Percentiles rank a stretch among this genome's conserved stretches.
Evolutionary conservation across 108 stramenopile genomes (phyloP).

Genomic region (Nitzschia inconspicua): DNA sequence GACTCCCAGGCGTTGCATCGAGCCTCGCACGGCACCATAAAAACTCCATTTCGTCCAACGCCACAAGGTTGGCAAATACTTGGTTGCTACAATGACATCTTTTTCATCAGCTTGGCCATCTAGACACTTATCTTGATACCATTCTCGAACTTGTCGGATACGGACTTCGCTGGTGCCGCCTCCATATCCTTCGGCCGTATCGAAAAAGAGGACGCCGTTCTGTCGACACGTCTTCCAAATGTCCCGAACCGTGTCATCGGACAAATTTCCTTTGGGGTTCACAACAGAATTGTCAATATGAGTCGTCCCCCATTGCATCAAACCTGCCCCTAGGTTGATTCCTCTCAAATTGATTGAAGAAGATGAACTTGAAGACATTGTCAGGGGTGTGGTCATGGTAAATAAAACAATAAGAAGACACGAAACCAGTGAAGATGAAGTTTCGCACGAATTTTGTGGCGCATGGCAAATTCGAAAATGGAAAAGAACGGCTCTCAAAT

Average conservation of each 20-base stretch:
- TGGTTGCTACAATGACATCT: slow-evolving; percentile 48
- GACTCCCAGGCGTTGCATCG: slow-evolving; percentile 34
- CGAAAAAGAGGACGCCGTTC: slow-evolving; percentile 36
- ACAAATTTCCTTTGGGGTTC: slow-evolving; percentile 39
- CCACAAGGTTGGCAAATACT: slow-evolving; percentile 71
- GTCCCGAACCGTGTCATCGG: slow-evolving; percentile 6
- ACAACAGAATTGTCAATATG: slow-evolving; percentile 45
- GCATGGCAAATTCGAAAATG: too few species aligned
- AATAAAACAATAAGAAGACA: too few species aligned
- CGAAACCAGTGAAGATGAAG: too few species aligned
- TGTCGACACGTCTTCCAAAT: slow-evolving; percentile 20
- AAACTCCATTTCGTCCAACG: slow-evolving; percentile 46
- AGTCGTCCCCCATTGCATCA: slow-evolving; percentile 67
- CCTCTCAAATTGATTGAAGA: too few species aligned
- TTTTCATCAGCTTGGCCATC: slow-evolving; percentile 4
- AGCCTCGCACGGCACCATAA: slow-evolving; percentile 49
- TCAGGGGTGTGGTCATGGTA: too few species aligned
- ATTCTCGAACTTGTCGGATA: slow-evolving; percentile 30
- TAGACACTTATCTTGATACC: slow-evolving; percentile 1
- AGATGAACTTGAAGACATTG: too few species aligned
- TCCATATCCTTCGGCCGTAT: slow-evolving; percentile 82
- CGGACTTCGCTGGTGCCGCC: slow-evolving; percentile 67
- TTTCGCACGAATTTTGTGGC: too few species aligned
- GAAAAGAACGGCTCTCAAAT: too few species aligned
- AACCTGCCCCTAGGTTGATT: slow-evolving; percentile 11